Base-by-base conservation (phyloP, 2,329 filamentous ascomycete genomes). In the Fusarium verticillioides region DNA sequence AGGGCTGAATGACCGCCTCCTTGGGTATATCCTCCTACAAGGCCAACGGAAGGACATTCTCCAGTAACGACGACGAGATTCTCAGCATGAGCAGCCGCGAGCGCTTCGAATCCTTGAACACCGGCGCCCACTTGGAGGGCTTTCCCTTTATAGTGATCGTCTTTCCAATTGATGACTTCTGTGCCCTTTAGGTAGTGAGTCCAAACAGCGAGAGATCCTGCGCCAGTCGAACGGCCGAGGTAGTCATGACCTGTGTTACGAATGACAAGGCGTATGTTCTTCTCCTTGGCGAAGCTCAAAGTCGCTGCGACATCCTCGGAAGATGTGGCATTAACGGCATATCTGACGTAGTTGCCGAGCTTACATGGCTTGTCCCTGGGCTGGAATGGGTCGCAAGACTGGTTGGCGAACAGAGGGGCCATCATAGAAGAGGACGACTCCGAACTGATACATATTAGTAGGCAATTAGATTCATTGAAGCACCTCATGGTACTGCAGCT, bases 11-110 rank as follows among this genome's bases (percentile, higher is more conserved):
- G 89, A 0, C 76, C 76, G 0, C 91, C 90, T n/a, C 89, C 90
- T 77, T 90, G 88, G 3, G 83, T 85, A 74, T 88, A 92, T 2
- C 90, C 90, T 36, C 90, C 91, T 0, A 86, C 87, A 4, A 90
- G 77, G 2, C 90, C 89, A 15, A 92, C 73, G 5, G 86, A 87
- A 2, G 78, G 74, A 60, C 88, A 88, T 28, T 87, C 87, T 9
- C 90, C 89, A 23, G 86, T 87, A 10, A 91, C 85, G 1, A 89
- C 83, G 0, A 83, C 84, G 11, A 87, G 80, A 1, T 84, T 84
- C 15, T 84, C 78, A 21, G 83, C 77, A 36, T 87, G 75, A 1
- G 87, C 87, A 34, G 84, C 84, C 37, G 71, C 78, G 34, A 86
- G 81, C 0, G 83, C 84, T 37, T 91, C 87, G 19, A 79, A 81